phyloP scores from a whole-genome alignment of 2,329 filamentous ascomycete genomes.

The Neofusicoccum sp. region DNA sequence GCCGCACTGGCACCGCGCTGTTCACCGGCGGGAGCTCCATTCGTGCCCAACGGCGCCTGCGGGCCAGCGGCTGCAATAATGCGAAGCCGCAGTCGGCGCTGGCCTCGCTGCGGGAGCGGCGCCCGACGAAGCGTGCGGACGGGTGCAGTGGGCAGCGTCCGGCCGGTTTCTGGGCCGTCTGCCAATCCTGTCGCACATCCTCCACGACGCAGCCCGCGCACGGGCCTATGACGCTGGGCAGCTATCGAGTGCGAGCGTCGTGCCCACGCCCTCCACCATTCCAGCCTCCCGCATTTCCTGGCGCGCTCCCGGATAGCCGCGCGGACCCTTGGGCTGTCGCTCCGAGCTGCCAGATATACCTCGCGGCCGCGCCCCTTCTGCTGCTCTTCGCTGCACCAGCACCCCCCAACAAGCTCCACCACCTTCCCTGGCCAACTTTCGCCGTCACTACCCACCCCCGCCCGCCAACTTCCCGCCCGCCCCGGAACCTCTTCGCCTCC shows the following conservation, averaged over 20 bases:
- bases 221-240: too few relatives aligned
- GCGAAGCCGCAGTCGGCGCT: not conserved
- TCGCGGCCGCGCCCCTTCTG: not conserved
- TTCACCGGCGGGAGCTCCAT: not conserved
- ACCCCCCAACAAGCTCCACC: not conserved
- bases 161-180: not conserved
- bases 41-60: constrained; percentile 5
- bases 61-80: not conserved
- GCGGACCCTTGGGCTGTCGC: not conserved
- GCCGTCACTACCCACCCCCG: not conserved
- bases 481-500: not conserved
- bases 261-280: not conserved
- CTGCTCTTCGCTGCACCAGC: not conserved
- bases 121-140: constrained; percentile 1
- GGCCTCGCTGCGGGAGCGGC: not conserved
- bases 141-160: constrained; percentile 13
- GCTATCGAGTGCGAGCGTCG: not conserved
- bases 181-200: constrained; percentile 18
- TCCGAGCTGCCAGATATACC: constrained; percentile 4
- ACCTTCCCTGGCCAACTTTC: too few relatives aligned
- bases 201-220: not conserved
- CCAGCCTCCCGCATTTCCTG: not conserved
- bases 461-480: constrained; percentile 13
- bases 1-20: not conserved
- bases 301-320: not conserved